Evolutionary conservation across 1,139 yeast genomes (phyloP), one percentile per base, ranked within the genome.

Genomic region (Wickerhamomyces sp.): DNA sequence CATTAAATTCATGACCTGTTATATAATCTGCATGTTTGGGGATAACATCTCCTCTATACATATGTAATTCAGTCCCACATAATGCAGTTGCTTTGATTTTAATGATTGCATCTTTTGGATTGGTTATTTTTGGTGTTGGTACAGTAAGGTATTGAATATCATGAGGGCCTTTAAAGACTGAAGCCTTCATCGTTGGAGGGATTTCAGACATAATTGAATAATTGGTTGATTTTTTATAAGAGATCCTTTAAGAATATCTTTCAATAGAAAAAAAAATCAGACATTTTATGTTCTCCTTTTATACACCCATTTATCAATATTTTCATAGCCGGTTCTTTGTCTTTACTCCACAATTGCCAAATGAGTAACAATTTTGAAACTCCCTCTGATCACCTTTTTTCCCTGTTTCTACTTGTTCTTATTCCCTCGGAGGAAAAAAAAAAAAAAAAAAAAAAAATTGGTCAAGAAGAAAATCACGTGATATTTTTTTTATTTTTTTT

Each of bases 1-100:
- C 97, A 36, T 86, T 71, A 11, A 89, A 95, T 63, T 90, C 96
- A 45, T 89, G 74, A 18, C 96, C 96, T 1, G 60, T 45, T 34
- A 60, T 62, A 48, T 73, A 75, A n/a, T 69, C 75, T 0, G 72
- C 68, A 11, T 68, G 65, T 37, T 57, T 52, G 0, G 67, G 63
- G 30, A 69, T 64, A 35, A 78, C 73, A 47, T 76, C 76, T 7
- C 85, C 86, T 26, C 86, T 63, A 56, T 76, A 81, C 51, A 76
- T 72, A 59, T 80, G 86, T 39, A 80, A 64, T 56, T 80, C 87
- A 3, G 84, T 75, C 2, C 85, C 85, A 60, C 84, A 80, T 27
- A 79, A 62, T 2, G 83, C 84, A 1, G 81, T 73, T 46, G 72
- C 77, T 46, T 67, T 67, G 35, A 78, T 78, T 54, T 76, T 74